Base-by-base conservation (phyloP, 495 filamentous ascomycete genomes). In the Aspergillus cristatus region DNA sequence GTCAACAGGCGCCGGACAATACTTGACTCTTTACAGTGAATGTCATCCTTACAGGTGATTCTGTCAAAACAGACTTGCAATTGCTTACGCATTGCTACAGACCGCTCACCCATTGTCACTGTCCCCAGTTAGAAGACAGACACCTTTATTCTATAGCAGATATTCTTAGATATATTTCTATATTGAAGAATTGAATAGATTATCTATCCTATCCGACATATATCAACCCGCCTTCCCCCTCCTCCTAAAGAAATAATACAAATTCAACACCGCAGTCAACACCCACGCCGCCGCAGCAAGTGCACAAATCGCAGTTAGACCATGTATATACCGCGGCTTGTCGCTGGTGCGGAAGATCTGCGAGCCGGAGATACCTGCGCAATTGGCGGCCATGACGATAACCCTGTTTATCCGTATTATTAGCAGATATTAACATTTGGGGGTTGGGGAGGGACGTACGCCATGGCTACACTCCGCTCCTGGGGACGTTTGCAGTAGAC, bases 361-460 rank as follows among this genome's bases (percentile, higher is more conserved):
- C 6, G 63, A 62, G 3, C 73, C 71, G 7, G 70, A 63, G 17
- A 72, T 75, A 1, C 71, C 71, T 3, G 66, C 54, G 31, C 60
- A 54, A 39, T 74, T 74, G 8, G 74, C 75, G 7, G 67, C 62
- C 70, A 75, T 75, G 28, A 78, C 63, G 29, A 75, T 58, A 33
- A 74, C 54, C 10, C 63, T 69, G 16, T 17, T 20, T 16, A 30
- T 35, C n/a, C n/a, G n/a, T n/a, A n/a, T n/a, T n/a, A 24, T 52
- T 18, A 58, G 46, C 34, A 34, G 16, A 38, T 35, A 28, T 26
- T 39, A 32, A 28, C 18, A 31, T 26, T 34, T 3, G 7, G 15
- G 37, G 18, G 18, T 39, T 16, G 32, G 20, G 30, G 17, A 32
- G 32, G n/a, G 12, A 61, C 68, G 45, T 57, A 74, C 65, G 71